Base-by-base conservation (phyloP, 1,284 basidiomycete genomes). In the Melanopsichium pennsylvanicum region DNA sequence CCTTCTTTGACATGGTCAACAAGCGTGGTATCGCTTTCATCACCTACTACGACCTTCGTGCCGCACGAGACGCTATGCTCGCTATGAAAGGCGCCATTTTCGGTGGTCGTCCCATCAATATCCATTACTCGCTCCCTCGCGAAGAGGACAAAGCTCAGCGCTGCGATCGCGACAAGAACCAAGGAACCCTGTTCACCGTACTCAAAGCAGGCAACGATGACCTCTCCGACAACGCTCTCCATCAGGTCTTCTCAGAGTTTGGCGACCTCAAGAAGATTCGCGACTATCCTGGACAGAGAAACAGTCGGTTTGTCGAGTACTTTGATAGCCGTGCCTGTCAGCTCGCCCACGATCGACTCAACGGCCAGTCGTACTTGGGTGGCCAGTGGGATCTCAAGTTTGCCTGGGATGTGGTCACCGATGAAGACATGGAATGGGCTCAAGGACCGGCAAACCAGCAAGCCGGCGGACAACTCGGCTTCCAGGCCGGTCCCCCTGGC, bases 21-120 rank as follows among this genome's bases (percentile, higher is more conserved):
- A 94, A 91, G 27, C 87, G 95, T 58, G 95, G 95, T 16, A 94
- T 98, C 89, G 90, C 95, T 5, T 98, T 98, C 82, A 90, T 97
- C 48, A 97, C 94, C 46, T 98, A 91, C 81, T 97, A 84, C 81
- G 95, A 97, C 81, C 82, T 95, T 16, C 87, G 95, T 59, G 90
- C 92, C 36, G 93, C 95, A 34, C 91, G 95, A 82, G 86, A 89
- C 72, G 94, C 93, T 7, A 86, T 92, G 80, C 91, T 93, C 52
- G 87, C 88, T 31, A 84, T 97, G 57, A 66, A 76, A 38, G 52
- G 61, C 10, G 54, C 57, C 16, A 40, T 36, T 16, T 59, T 67
- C 29, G 66, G 54, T 15, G 66, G 69, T 25, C 68, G 75, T 9
- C 56, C 95, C 90, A 95, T 97, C 81, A 95, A 98, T 84, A 94